Evolutionary conservation across 768 basidiomycete species (phyloP).

Genomic region (Mrakia blollopis): DNA sequence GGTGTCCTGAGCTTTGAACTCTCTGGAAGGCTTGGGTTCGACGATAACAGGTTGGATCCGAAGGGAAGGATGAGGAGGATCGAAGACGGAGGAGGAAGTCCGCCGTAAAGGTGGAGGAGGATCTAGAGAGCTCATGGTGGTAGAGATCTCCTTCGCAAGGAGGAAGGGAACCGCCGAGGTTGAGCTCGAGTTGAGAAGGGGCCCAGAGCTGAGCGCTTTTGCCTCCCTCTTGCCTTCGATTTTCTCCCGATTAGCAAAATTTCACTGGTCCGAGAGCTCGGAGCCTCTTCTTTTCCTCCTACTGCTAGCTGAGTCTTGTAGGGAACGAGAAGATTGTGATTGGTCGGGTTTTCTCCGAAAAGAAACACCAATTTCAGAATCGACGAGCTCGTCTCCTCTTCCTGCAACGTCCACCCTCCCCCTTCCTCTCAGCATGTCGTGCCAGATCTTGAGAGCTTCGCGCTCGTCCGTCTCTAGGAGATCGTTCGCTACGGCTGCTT

Average conservation of each 20-base stretch:
- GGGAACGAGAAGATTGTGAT: too few relatives aligned
- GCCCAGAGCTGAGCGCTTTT: too few relatives aligned
- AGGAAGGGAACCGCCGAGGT: too few relatives aligned
- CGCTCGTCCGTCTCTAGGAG: not conserved
- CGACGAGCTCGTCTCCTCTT: not conserved
- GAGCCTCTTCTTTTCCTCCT: too few relatives aligned
- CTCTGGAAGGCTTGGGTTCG: not conserved
- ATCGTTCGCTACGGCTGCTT: conserved; percentile 2
- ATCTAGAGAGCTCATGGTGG: not conserved
- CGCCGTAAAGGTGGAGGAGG: not conserved
- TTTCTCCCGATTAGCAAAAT: too few relatives aligned
- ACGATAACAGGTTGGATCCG: not conserved
- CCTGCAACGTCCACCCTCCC: not conserved
- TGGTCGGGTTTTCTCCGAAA: too few relatives aligned
- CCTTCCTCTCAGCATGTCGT: conserved; percentile 2
- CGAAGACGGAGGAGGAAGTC: not conserved
- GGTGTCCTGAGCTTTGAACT: not conserved
- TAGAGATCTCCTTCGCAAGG: too few relatives aligned
- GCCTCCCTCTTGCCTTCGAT: too few relatives aligned
- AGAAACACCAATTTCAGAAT: not conserved
- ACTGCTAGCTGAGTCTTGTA: too few relatives aligned
- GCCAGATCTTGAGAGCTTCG: not conserved
- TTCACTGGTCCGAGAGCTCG: too few relatives aligned
- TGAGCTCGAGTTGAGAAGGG: too few relatives aligned
- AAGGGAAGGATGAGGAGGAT: not conserved